Conservation (phyloP, 495 filamentous ascomycete species). For the Talaromyces thailandensis region DNA sequence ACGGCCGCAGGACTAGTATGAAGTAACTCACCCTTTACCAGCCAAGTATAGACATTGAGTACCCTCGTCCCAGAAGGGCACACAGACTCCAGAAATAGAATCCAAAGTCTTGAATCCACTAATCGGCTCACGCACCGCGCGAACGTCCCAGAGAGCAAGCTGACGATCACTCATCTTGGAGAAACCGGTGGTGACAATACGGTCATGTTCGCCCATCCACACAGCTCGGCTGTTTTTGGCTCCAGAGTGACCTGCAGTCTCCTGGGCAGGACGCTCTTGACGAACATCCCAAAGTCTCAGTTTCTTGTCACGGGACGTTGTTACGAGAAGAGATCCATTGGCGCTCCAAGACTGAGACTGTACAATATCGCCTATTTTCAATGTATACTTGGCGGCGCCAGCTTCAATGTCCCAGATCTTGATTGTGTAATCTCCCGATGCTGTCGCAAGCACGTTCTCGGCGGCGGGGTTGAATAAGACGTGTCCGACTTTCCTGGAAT, state of each 20-base stretch:
- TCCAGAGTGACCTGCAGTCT: conserved; percentile 75
- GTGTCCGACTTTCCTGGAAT: conserved; percentile 80
- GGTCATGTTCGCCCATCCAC: conserved; percentile 93
- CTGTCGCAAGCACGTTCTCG: conserved; percentile 89
- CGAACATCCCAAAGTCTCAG: conserved; percentile 93
- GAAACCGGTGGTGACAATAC: conserved; percentile 93
- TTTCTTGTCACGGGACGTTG: conserved; percentile 97
- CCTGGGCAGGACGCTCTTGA: conserved; percentile 80
- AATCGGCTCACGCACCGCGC: conserved; percentile 68
- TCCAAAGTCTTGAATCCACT: conserved; percentile 83
- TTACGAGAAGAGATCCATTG: conserved; percentile 80
- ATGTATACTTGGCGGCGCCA: conserved; percentile 58
- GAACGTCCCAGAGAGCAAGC: conserved; percentile 89
- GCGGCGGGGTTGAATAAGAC: conserved; percentile 96
- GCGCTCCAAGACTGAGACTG: conserved; percentile 95
- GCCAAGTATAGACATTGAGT: conserved; percentile 89
- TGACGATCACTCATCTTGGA: conserved; percentile 97
- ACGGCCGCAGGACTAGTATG: not conserved
- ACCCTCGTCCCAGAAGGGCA: conserved; percentile 99
- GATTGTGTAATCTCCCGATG: conserved; percentile 89
- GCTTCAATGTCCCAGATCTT: conserved; percentile 93
- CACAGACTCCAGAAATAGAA: conserved; percentile 93
- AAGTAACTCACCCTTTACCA: conserved; percentile 73
- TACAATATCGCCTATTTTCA: conserved; percentile 84
- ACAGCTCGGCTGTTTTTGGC: conserved; percentile 95